A percentile compares a stretch with the other conserved stretches of the same genome.
Evolutionary conservation across 1,284 basidiomycete species (phyloP).

Genomic region (Pseudozyma flocculosa): DNA sequence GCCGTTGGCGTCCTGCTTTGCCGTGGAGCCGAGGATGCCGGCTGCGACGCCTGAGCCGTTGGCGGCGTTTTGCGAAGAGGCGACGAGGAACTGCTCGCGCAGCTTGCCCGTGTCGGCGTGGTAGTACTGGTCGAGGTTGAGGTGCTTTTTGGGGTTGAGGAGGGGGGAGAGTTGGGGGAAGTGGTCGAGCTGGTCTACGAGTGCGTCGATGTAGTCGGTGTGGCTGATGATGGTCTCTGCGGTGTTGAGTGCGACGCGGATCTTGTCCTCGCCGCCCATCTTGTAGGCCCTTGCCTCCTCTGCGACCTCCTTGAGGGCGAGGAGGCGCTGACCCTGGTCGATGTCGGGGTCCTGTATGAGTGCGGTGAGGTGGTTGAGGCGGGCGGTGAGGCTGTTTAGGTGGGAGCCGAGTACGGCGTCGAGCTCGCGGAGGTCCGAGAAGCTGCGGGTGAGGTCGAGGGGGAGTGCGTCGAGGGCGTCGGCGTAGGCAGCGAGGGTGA

Average conservation of each 20-base stretch:
- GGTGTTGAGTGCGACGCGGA: slow-evolving; percentile 89
- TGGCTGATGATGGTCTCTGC: slow-evolving; percentile 69
- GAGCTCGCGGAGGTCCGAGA: slow-evolving; percentile 93
- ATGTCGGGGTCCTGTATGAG: slow-evolving; percentile 64
- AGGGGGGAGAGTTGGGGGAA: slow-evolving; percentile 40
- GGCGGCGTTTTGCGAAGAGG: too few species aligned
- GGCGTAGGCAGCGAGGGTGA: slow-evolving; percentile 55
- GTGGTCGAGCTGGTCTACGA: slow-evolving; percentile 43
- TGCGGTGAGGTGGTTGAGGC: slow-evolving; percentile 46
- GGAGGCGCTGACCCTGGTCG: slow-evolving; percentile 76
- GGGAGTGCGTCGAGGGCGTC: slow-evolving; percentile 93
- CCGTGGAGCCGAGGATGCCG: background rate
- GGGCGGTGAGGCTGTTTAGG: slow-evolving; percentile 47
- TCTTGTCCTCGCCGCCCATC: slow-evolving; percentile 97
- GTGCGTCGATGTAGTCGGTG: slow-evolving; percentile 53
- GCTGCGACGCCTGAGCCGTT: background rate
- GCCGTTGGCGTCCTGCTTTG: background rate
- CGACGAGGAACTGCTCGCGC: too few species aligned
- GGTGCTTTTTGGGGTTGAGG: slow-evolving; percentile 35
- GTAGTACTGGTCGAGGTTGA: slow-evolving; percentile 39
- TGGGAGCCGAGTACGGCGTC: slow-evolving; percentile 83
- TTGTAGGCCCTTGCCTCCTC: slow-evolving; percentile 89
- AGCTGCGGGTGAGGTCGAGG: slow-evolving; percentile 86
- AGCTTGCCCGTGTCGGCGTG: slow-evolving; percentile 5
- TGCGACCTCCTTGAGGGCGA: slow-evolving; percentile 85